These are phyloP conservation scores for Candida chauliodis DNA, from an alignment of 805 yeast species.

Conservation along the genomic window DNA sequence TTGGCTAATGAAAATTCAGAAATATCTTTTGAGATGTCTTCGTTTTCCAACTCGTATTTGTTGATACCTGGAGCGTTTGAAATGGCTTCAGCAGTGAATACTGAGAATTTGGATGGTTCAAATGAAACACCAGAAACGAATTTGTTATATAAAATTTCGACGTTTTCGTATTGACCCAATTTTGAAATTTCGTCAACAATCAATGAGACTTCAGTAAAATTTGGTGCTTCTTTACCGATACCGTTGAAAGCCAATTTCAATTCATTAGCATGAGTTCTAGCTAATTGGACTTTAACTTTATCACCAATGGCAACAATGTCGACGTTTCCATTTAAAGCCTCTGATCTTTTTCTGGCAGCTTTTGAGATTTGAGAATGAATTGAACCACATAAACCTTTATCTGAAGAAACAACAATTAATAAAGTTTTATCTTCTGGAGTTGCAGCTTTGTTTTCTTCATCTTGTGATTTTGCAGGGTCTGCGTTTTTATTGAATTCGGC, in stretches of 20 bases:
- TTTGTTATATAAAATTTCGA: slow-evolving; percentile 83
- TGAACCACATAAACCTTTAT: slow-evolving; percentile 98
- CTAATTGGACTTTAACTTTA: slow-evolving; percentile 83
- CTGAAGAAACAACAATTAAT: slow-evolving; percentile 86
- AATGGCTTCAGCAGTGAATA: slow-evolving; percentile 67
- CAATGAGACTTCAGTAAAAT: slow-evolving; percentile 82
- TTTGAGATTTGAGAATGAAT: slow-evolving; percentile 94
- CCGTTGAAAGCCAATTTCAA: slow-evolving; percentile 79
- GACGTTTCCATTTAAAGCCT: slow-evolving; percentile 56
- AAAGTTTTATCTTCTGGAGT: slow-evolving; percentile 63
- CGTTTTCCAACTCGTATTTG: slow-evolving; percentile 72
- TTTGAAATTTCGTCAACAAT: slow-evolving; percentile 79
- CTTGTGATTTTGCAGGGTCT: slow-evolving; percentile 53
- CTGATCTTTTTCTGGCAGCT: slow-evolving; percentile 69
- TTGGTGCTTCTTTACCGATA: slow-evolving; percentile 96
- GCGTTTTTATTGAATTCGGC: slow-evolving; percentile 74
- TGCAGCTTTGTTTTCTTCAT: slow-evolving; percentile 2
- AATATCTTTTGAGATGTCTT: slow-evolving; percentile 64
- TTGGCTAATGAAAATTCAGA: slow-evolving; percentile 88
- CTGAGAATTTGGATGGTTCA: slow-evolving; percentile 71
- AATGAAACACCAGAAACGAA: slow-evolving; percentile 86
- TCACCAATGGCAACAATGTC: slow-evolving; percentile 92
- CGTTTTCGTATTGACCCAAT: slow-evolving; percentile 67
- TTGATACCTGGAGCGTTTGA: slow-evolving; percentile 82
- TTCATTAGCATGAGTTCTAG: slow-evolving; percentile 72